Base-by-base conservation (phyloP, 2,329 filamentous ascomycete genomes). In the Scorias spongiosa region DNA sequence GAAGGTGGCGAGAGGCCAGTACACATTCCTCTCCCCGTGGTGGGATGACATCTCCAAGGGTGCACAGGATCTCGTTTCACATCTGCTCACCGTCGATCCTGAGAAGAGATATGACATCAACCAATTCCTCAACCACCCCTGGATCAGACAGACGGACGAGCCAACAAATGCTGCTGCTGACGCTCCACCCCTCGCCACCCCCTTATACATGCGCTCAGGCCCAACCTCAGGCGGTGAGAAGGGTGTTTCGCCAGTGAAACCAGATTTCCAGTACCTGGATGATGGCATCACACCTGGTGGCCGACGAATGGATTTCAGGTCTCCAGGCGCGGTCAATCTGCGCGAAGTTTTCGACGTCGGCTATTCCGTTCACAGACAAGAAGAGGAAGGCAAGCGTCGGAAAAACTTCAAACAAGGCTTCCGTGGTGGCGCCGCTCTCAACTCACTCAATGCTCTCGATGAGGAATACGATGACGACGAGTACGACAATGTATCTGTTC, bases 11-110 rank as follows among this genome's bases (percentile, higher is more conserved):
- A 81, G 84, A 57, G 91, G 91, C 41, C 87, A 96, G 66, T 98
- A 91, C 62, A 96, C 91, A 0, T 98, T 98, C 69, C 68, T 98
- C 38, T 96, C 89, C 2, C 91, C 91, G 0, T 98, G 91, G 91
- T 98, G 91, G 91, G 91, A 98, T 54, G 88, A 95, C 46, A 96
- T 98, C 48, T 95, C 89, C 48, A 87, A 91, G 61, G 81, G 85
- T 2, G 91, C 91, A 0, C 86, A 96, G 62, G 89, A 98, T 56
- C 70, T 98, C 9, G 89, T 98, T 46, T 85, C 84, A 4, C 91
- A 98, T 62, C 75, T 98, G 0, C 68, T 98, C 48, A 93, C 86
- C 0, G 91, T 98, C 47, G 87, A 98, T 53, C 91, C 91, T 0
- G 86, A 93, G 48, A 89, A 94, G 70, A 80, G 91, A 14, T 98